A percentile compares a stretch with the other conserved stretches of the same genome.
Evolutionary conservation across 2,329 filamentous ascomycete genomes (phyloP).

Genomic region (Onygena corvina): DNA sequence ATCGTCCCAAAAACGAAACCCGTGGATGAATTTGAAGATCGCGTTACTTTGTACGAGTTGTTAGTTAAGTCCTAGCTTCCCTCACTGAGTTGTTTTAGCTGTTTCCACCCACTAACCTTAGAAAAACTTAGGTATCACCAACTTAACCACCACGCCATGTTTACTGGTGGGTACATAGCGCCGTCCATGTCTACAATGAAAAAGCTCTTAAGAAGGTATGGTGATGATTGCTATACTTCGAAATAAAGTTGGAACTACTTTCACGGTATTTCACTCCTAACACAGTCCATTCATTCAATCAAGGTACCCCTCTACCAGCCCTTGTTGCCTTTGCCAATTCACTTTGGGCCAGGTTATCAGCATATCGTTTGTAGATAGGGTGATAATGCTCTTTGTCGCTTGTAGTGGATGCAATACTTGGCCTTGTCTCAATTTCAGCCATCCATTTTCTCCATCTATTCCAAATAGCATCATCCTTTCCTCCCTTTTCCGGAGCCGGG

Average conservation of each 20-base stretch:
- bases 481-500: constrained; percentile 37
- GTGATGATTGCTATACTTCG: constrained; percentile 27
- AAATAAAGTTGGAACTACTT: too few species aligned
- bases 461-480: constrained; percentile 49
- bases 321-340: constrained; percentile 52
- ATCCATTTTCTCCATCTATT: constrained; percentile 54
- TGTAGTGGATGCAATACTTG: constrained; percentile 55
- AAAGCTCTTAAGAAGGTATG: constrained; percentile 61
- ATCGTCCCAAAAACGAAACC: constrained; percentile 71
- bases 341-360: constrained; percentile 46
- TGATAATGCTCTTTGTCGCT: constrained; percentile 57
- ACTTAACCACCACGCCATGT: constrained; percentile 76
- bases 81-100: background rate
- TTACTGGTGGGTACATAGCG: constrained; percentile 64
- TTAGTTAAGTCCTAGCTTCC: constrained; percentile 36
- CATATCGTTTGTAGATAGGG: constrained; percentile 56
- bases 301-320: constrained; percentile 44
- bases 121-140: constrained; percentile 59
- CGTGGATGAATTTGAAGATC: constrained; percentile 69
- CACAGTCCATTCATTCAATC: background rate
- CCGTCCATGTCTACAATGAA: constrained; percentile 73
- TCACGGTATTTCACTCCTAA: too few species aligned
- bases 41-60: constrained; percentile 69
- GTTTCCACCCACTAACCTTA: background rate
- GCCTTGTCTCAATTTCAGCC: constrained; percentile 45